Conservation (phyloP, 176 grass and related monocot genomes). For the Bromus sterilis region DNA sequence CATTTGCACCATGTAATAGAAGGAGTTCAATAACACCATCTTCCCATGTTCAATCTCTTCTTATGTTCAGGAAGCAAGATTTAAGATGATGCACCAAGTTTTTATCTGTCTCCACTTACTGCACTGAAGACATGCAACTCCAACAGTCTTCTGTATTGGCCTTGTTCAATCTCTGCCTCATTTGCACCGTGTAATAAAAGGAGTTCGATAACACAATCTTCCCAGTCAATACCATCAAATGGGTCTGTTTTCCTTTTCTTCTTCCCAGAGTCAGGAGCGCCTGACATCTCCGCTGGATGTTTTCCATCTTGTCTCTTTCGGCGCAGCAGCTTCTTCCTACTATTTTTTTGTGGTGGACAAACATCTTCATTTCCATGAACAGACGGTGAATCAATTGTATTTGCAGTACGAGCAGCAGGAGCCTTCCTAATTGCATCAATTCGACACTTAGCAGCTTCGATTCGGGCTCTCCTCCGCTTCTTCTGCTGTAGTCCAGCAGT, state of each 20-base stretch:
- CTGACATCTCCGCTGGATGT: not conserved
- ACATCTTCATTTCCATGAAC: conserved; percentile 6
- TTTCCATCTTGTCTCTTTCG: conserved; percentile 30
- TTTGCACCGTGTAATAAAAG: conserved; percentile 67
- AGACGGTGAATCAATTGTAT: not conserved
- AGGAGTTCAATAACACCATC: conserved; percentile 80
- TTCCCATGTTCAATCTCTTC: too few species aligned
- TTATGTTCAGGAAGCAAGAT: conserved; percentile 10
- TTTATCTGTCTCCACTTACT: conserved; percentile 6
- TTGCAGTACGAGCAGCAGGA: conserved; percentile 1
- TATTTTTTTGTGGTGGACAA: conserved; percentile 10
- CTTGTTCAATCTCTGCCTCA: conserved; percentile 84
- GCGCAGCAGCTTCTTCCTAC: conserved; percentile 6
- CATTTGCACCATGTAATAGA: conserved; percentile 63
- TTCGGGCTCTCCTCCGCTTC: conserved; percentile 59
- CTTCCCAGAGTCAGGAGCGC: conserved; percentile 1
- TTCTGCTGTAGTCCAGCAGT: conserved; percentile 37
- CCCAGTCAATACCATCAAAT: conserved; percentile 65
- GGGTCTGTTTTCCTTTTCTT: conserved; percentile 12
- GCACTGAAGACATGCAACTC: conserved; percentile 61
- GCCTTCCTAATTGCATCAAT: conserved; percentile 67
- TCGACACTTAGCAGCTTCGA: conserved; percentile 63
- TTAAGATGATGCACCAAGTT: not conserved
- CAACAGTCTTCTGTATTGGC: conserved; percentile 80
- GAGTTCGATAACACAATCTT: conserved; percentile 79